Conservation (phyloP, 495 filamentous ascomycete genomes). For the Lophiostoma macrostomum region DNA sequence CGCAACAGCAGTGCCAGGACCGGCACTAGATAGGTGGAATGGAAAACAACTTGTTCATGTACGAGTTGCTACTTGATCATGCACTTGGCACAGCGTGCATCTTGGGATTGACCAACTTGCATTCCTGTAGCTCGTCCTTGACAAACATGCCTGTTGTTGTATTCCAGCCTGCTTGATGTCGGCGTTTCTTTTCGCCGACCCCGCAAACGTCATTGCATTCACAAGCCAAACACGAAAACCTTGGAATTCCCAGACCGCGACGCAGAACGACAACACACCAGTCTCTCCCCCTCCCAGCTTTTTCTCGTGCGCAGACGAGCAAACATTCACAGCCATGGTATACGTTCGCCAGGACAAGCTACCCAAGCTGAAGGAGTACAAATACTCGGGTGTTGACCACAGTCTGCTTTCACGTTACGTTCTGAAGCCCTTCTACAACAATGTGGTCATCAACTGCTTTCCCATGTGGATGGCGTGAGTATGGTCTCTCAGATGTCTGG, state of each 20-base stretch:
- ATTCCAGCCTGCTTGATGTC: no score
- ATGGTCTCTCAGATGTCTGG: not conserved
- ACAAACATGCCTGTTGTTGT: no score
- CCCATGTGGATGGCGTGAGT: slow-evolving; percentile 91
- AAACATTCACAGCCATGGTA: slow-evolving; percentile 53
- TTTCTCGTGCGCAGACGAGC: no score
- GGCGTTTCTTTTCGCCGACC: slow-evolving; percentile 1
- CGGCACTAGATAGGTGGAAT: not conserved
- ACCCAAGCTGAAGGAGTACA: slow-evolving; percentile 77
- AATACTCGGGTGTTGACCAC: slow-evolving; percentile 87
- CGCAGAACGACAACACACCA: slow-evolving; percentile 5
- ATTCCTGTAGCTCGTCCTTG: no score
- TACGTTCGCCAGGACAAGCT: slow-evolving; percentile 92
- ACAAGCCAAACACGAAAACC: slow-evolving; percentile 24
- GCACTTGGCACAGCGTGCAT: not conserved
- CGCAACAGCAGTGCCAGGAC: not conserved
- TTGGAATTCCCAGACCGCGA: slow-evolving; percentile 4
- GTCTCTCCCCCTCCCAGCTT: no score
- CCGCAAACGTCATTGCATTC: slow-evolving; percentile 22
- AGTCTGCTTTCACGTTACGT: slow-evolving; percentile 85
- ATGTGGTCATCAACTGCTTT: slow-evolving; percentile 88
- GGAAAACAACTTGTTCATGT: not conserved
- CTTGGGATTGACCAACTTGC: not conserved
- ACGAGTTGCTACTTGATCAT: no score
- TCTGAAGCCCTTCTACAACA: slow-evolving; percentile 95